Evolutionary conservation across 2,329 filamentous ascomycete genomes (phyloP).

Genomic region (Sporothrix variecibatus): DNA sequence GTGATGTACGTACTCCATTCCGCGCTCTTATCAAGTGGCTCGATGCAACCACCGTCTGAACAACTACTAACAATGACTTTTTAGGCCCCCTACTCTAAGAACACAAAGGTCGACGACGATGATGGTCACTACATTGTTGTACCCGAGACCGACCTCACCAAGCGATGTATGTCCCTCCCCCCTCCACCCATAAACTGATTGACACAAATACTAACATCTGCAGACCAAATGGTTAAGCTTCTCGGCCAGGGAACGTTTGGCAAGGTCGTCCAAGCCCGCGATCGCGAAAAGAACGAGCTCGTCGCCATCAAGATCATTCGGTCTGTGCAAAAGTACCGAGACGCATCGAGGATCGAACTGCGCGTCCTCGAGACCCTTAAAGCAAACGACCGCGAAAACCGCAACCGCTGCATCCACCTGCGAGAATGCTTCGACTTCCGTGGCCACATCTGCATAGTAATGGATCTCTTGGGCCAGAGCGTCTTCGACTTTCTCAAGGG

Average conservation of each 20-base stretch:
- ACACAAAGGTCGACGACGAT: conserved; percentile 85
- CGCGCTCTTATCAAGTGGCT: background rate
- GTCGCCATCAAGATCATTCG: conserved; percentile 98
- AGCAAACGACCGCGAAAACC: conserved; percentile 86
- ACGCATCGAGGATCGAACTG: conserved; percentile 92
- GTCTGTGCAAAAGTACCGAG: conserved; percentile 96
- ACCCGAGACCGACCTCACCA: conserved; percentile 80
- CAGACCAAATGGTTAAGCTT: conserved; percentile 85
- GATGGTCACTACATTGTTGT: conserved; percentile 96
- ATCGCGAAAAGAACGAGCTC: conserved; percentile 71
- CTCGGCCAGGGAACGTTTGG: conserved; percentile 97
- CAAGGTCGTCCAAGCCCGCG: conserved; percentile 92
- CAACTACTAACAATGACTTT: conserved; percentile 30
- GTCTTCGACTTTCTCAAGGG: conserved; percentile 98
- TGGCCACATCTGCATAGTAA: conserved; percentile 89
- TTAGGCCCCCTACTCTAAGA: conserved; percentile 38
- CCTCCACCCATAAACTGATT: background rate
- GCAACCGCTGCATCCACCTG: conserved; percentile 95
- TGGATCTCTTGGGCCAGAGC: conserved; percentile 82
- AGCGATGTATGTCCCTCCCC: conserved; percentile 70
- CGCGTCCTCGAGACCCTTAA: conserved; percentile 89
- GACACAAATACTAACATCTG: background rate
- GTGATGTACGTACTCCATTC: conserved; percentile 56
- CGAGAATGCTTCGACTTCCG: conserved; percentile 96
- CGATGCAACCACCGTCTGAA: too few species aligned